Base-by-base conservation (phyloP, 2,329 filamentous ascomycete genomes). In the Ceratocystis cacaofunesta region DNA sequence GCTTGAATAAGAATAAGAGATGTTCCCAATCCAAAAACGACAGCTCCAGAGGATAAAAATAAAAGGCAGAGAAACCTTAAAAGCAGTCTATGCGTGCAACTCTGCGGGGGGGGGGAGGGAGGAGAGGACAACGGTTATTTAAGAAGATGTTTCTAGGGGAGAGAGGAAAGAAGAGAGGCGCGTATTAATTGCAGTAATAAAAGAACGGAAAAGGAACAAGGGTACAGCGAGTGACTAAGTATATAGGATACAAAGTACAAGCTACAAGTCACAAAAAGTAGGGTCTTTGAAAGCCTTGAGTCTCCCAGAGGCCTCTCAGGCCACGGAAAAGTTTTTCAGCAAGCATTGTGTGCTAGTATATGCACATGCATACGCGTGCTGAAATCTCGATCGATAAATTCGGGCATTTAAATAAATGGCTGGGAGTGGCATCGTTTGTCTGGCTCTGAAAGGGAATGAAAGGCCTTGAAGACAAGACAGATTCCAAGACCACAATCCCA, bases 121-220 rank as follows among this genome's bases (percentile, higher is more conserved):
- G 52, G 22, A 57, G 52, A 57, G 28, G 25, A 58, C 52, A 58
- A 7, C 52, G 52, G 52, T n/a, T 58, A 58, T 58, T 58, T 58
- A 58, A 58, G 1, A 55, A 55, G 28, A 58, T n/a, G n/a, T 2
- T 12, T 58, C 25, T 32, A n/a, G 52, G 28, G 52, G 52, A 28
- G 19, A 19, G 44, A 8, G 44, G 44, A 19, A 48, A 19, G 44
- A 48, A 10, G 48, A 52, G 48, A 17, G 32, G 52, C 28, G 52
- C 3, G 52, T 58, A 36, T 15, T 50, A 50, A 22, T 7, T 50
- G 32, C 32, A 36, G 32, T 12, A 50, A 58, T 58, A 32, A 58
- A 58, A 58, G 52, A 17, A 32, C 52, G n/a, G 52, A 17, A 17
- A 58, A 32, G 10, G 17, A 30, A n/a, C 5, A 28, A 17, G 2